Conservation (phyloP, 192 early-diverging fungal genomes). For the Coemansia sp. region DNA sequence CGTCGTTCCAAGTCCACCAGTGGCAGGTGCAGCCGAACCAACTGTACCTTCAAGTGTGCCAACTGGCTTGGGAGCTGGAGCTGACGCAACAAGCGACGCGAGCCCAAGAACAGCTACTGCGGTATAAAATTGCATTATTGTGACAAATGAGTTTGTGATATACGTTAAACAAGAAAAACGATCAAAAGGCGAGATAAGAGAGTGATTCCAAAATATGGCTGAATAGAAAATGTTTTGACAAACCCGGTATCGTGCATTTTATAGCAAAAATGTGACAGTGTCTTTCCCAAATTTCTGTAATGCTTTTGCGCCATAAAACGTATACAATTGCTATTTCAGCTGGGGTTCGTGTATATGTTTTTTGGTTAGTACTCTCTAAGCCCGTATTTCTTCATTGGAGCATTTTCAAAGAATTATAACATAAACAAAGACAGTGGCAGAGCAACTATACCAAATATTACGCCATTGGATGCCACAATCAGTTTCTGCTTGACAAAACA, state of each 20-base stretch:
- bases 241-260: too few relatives aligned
- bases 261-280: too few relatives aligned
- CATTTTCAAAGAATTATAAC: background rate
- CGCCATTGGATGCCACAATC: background rate
- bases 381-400: background rate
- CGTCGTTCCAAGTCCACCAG: background rate
- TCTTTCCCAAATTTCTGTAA: too few relatives aligned
- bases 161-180: background rate
- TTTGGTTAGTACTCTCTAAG: background rate
- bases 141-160: background rate
- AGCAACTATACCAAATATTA: too few relatives aligned
- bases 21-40: slow-evolving; percentile 15
- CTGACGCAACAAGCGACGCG: slow-evolving; percentile 3
- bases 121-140: background rate
- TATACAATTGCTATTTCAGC: too few relatives aligned
- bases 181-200: background rate
- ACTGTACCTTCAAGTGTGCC: slow-evolving; percentile 22
- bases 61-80: slow-evolving; percentile 9
- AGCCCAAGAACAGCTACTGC: background rate
- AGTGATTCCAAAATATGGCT: too few relatives aligned
- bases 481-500: background rate
- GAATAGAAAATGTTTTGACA: too few relatives aligned
- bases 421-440: background rate
- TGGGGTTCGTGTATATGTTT: too few relatives aligned
- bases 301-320: too few relatives aligned